phyloP scores from a whole-genome alignment of 2,329 filamentous ascomycete species.

The Lecanosticta acicola region DNA sequence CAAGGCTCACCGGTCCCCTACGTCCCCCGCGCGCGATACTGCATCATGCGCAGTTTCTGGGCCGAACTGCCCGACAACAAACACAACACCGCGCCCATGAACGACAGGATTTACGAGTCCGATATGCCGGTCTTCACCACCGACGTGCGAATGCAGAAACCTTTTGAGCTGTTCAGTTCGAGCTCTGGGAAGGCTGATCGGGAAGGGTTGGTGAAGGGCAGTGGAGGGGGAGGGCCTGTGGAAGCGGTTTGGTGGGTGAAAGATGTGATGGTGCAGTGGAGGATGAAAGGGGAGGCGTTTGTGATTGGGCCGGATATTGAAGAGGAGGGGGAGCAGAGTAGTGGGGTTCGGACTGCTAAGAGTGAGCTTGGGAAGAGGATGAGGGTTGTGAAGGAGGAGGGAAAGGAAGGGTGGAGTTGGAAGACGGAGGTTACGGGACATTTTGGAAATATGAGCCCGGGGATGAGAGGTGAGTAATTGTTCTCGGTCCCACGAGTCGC shows the following conservation, averaged over 20 bases:
- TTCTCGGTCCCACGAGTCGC: not conserved
- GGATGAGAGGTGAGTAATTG: conserved; percentile 59
- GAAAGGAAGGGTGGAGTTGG: conserved; percentile 65
- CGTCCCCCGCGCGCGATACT: conserved; percentile 62
- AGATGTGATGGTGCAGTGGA: conserved; percentile 71
- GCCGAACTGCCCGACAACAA: conserved; percentile 64
- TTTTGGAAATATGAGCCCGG: conserved; percentile 82
- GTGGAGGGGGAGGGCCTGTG: conserved; percentile 62
- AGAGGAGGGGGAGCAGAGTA: conserved; percentile 44
- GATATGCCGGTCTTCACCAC: conserved; percentile 82
- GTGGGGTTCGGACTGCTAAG: conserved; percentile 54
- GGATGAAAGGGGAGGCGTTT: conserved; percentile 70
- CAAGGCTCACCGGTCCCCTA: conserved; percentile 37
- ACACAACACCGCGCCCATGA: conserved; percentile 65
- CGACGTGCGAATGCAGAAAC: conserved; percentile 81
- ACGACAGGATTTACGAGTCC: conserved; percentile 65
- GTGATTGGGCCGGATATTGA: conserved; percentile 67
- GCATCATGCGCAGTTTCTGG: conserved; percentile 83
- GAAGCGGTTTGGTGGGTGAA: conserved; percentile 81
- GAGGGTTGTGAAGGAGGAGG: conserved; percentile 47
- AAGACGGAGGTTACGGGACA: conserved; percentile 72
- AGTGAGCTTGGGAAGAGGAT: conserved; percentile 58
- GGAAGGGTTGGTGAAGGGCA: conserved; percentile 42
- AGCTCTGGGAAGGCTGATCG: conserved; percentile 44
- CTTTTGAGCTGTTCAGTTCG: conserved; percentile 60